Evolutionary conservation across 306 rosid species (phyloP), one percentile per base, ranked within the genome.

Genomic region (Delonix regia): DNA sequence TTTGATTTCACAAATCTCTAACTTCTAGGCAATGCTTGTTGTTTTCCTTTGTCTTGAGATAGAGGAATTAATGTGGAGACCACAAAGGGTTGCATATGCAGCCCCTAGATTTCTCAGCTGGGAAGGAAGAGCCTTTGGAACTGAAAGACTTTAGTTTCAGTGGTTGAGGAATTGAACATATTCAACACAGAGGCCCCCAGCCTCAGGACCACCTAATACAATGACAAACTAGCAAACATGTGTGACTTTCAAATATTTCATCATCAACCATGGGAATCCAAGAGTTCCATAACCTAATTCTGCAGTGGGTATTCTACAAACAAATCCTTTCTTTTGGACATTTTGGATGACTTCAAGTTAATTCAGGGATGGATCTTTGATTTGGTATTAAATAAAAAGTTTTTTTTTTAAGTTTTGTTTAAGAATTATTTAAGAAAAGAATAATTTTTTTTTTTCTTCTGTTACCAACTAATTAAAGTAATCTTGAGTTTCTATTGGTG

Each of bases 1-100:
- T n/a, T 70, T 49, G 62, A 70, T 70, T 70, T 70, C 75, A 70
- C 76, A 21, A 52, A 71, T 52, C 21, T 52, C 14, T 18, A 52
- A 52, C 76, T 57, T 24, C 21, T n/a, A 33, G 48, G 76, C n/a
- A 39, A 52, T 33, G 45, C 49, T 19, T 34, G 64, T 71, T 13
- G 24, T n/a, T 16, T 49, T 70, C 61, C 4, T 16, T 69, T 44
- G 42, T 65, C 71, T 65, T 21, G 30, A 21, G 18, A 14, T 8
- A 34, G 68, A 62, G 11, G 24, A 28, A 21, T 9, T 36, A 36
- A 3, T 36, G 39, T 36, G 39, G 7, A 36, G 39, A 36, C 39
- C 5, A 36, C 5, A 1, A 4, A 36, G 39, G 4, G 4, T 6
- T 4, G 39, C 7, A 36, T 3, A 36, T 36, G 39, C 14, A 60